Evolutionary conservation across 441 rosid genomes (phyloP).

Genomic region (Syzygium malaccense): DNA sequence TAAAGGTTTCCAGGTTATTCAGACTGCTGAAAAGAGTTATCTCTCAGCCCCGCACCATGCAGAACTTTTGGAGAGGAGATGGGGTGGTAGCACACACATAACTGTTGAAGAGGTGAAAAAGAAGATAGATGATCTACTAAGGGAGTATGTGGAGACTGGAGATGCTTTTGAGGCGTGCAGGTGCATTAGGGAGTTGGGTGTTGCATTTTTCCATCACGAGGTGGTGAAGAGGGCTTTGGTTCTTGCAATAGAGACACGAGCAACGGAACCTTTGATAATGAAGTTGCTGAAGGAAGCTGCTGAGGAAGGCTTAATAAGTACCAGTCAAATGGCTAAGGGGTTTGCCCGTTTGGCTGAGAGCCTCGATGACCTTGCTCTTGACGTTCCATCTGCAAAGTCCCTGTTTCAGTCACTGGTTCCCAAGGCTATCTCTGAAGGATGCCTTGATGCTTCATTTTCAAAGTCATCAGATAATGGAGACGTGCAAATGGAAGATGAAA

Average conservation of each 20-base stretch:
- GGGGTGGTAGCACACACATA: constrained; percentile 95
- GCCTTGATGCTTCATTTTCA: constrained; percentile 72
- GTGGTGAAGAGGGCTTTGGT: constrained; percentile 95
- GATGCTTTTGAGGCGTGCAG: constrained; percentile 88
- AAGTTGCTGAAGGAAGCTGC: constrained; percentile 86
- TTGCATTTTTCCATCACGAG: constrained; percentile 95
- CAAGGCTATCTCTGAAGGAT: constrained; percentile 74
- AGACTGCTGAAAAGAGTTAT: constrained; percentile 92
- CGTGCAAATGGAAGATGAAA: constrained; percentile 32
- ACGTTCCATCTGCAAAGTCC: constrained; percentile 77
- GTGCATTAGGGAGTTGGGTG: constrained; percentile 88
- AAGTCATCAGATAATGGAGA: constrained; percentile 35
- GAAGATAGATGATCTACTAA: constrained; percentile 74
- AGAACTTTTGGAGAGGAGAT: constrained; percentile 90
- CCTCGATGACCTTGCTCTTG: constrained; percentile 95
- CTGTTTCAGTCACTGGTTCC: constrained; percentile 56
- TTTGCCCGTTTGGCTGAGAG: constrained; percentile 76
- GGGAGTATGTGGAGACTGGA: constrained; percentile 80
- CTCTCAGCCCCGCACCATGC: constrained; percentile 99
- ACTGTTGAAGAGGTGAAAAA: constrained; percentile 95
- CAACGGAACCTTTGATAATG: constrained; percentile 55
- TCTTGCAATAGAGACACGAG: constrained; percentile 75
- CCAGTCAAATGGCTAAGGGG: constrained; percentile 95
- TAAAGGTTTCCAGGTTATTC: constrained; percentile 77
- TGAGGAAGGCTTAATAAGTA: constrained; percentile 88